Evolutionary conservation across 495 filamentous ascomycete genomes (phyloP).

Genomic region (Daldinia decipiens): DNA sequence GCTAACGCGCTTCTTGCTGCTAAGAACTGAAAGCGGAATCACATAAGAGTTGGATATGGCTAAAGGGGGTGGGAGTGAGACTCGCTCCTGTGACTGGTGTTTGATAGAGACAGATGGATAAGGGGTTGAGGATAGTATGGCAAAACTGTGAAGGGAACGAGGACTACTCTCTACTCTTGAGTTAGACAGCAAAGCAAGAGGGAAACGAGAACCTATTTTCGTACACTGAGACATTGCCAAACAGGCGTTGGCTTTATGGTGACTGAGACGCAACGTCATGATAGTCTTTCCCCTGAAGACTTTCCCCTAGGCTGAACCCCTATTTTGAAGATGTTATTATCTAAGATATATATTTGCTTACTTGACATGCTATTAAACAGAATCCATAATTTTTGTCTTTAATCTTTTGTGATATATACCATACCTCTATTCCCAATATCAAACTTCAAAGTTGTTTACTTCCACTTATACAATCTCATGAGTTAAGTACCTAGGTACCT

Average conservation of each 20-base stretch:
- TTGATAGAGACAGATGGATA: neutral
- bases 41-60: neutral
- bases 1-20: conserved; percentile 2
- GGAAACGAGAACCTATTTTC: neutral
- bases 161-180: neutral
- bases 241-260: neutral
- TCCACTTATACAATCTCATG: neutral
- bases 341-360: neutral
- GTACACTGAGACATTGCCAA: conserved; percentile 20
- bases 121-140: neutral
- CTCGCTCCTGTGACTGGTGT: too few species aligned
- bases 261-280: conserved; percentile 21
- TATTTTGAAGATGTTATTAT: conserved; percentile 1
- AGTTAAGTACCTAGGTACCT: too few species aligned
- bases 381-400: neutral
- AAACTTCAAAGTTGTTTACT: neutral
- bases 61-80: neutral
- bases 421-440: neutral
- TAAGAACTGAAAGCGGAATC: neutral
- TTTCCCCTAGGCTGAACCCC: neutral
- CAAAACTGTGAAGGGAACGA: neutral
- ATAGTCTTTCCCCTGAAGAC: neutral
- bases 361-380: neutral
- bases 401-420: neutral
- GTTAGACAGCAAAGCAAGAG: neutral